These are phyloP conservation scores for Usnea hakonensis DNA, from an alignment of 495 filamentous ascomycete species.

Conservation along the genomic window DNA sequence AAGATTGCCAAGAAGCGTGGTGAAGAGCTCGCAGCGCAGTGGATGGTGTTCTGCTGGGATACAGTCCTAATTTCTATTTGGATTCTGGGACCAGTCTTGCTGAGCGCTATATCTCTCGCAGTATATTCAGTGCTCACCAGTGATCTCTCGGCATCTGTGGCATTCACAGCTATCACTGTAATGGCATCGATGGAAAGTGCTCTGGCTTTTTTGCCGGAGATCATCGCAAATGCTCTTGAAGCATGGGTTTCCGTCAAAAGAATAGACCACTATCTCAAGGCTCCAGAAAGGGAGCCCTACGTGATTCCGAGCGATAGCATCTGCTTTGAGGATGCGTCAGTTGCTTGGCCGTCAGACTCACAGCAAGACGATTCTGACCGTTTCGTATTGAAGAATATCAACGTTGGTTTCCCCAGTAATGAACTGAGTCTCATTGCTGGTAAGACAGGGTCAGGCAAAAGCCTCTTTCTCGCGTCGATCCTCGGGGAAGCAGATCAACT, in stretches of 20 bases:
- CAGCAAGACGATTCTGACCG: constrained; percentile 39
- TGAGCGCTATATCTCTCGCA: constrained; percentile 63
- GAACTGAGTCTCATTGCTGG: constrained; percentile 59
- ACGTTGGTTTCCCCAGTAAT: constrained; percentile 55
- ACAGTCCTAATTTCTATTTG: constrained; percentile 51
- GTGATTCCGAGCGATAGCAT: constrained; percentile 51
- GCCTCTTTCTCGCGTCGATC: constrained; percentile 52
- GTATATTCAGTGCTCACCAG: constrained; percentile 59
- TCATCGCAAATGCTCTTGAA: constrained; percentile 57
- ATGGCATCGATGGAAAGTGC: constrained; percentile 65
- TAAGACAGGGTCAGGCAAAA: constrained; percentile 57
- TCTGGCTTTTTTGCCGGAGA: constrained; percentile 62
- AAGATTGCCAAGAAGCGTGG: constrained; percentile 59
- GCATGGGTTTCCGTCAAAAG: constrained; percentile 66
- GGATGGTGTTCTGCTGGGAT: constrained; percentile 57
- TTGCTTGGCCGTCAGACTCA: constrained; percentile 62
- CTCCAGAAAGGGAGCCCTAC: constrained; percentile 55
- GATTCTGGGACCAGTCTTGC: constrained; percentile 65
- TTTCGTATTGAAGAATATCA: constrained; percentile 56
- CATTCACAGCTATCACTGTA: constrained; percentile 71
- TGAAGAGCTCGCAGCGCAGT: constrained; percentile 57
- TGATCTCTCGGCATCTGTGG: constrained; percentile 60
- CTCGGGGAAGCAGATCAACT: constrained; percentile 53
- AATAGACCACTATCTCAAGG: constrained; percentile 62
- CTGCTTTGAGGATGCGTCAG: constrained; percentile 57